Conservation (phyloP, 2,329 filamentous ascomycete genomes). For the Fusarium liriodendri region DNA sequence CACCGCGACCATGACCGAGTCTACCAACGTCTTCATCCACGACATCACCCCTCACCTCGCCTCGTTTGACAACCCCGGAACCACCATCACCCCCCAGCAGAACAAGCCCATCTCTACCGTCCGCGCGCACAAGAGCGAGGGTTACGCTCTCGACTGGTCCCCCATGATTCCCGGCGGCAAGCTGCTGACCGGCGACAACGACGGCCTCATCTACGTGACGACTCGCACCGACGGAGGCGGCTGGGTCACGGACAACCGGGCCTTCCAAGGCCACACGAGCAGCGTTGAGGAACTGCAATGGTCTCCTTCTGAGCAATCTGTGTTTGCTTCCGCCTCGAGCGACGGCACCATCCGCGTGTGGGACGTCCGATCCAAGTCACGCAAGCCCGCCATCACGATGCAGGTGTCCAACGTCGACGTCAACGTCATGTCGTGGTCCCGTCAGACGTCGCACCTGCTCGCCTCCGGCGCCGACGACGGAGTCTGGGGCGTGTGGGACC, state of each 20-base stretch:
- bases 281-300: slow-evolving; percentile 97
- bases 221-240: slow-evolving; percentile 88
- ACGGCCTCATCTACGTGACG: slow-evolving; percentile 89
- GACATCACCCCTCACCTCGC: slow-evolving; percentile 90
- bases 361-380: slow-evolving; percentile 92
- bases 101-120: slow-evolving; percentile 91
- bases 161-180: slow-evolving; percentile 80
- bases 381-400: slow-evolving; percentile 87
- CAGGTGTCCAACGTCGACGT: slow-evolving; percentile 87
- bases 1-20: slow-evolving; percentile 93
- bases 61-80: slow-evolving; percentile 91
- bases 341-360: slow-evolving; percentile 97
- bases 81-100: slow-evolving; percentile 80
- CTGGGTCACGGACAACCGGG: slow-evolving; percentile 86
- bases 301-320: slow-evolving; percentile 92
- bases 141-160: slow-evolving; percentile 98
- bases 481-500: slow-evolving; percentile 94
- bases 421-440: slow-evolving; percentile 97
- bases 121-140: slow-evolving; percentile 90
- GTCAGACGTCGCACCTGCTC: slow-evolving; percentile 86
- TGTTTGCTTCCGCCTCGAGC: slow-evolving; percentile 93
- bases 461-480: slow-evolving; percentile 95
- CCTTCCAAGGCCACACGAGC: slow-evolving; percentile 85
- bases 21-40: slow-evolving; percentile 88
- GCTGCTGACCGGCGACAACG: slow-evolving; percentile 90